Evolutionary conservation across 257 asterid species (phyloP), one percentile per base, ranked within the genome.

Genomic region (Solanum etuberosum): DNA sequence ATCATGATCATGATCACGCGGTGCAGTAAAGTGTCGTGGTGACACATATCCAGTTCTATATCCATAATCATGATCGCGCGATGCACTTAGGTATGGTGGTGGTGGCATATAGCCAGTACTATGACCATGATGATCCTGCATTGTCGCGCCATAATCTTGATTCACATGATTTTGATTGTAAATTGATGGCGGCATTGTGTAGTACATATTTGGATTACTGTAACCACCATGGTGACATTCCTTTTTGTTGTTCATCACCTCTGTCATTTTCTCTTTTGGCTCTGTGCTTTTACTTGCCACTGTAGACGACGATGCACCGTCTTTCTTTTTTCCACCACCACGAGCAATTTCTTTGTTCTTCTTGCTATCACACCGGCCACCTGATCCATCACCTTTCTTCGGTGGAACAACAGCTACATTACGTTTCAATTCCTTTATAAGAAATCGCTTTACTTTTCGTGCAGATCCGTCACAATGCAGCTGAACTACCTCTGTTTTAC

Each of bases 401-500:
- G 98, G 95, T 25, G 93, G 91, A 25, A 94, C 87, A 23, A 93
- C 27, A n/a, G 94, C 97, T 13, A 95, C 87, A 0, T 72, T 21
- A 54, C 91, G 86, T 86, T 90, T 95, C 12, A 94, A 89, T 87
- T 95, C 95, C 88, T 94, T 95, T 35, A 88, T 91, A 83, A 96
- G 90, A 77, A 91, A 87, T 86, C 95, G 86, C 92, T 90, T 94
- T 40, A 95, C 94, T 89, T 93, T 96, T 51, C 88, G 90, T 5
- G 97, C 96, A 87, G 97, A 93, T 81, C 97, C 98, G 46, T 96
- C 95, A 71, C 98, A 96, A 90, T 95, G 99, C 61, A 94, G 90
- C 68, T 86, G 91, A 88, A 93, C 85, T 86, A 87, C 90, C 88
- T 93, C 95, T 9, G 93, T 91, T 67, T 86, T 91, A 71, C 88